Base-by-base conservation (phyloP, 1,284 basidiomycete species). In the Fomes fomentarius region DNA sequence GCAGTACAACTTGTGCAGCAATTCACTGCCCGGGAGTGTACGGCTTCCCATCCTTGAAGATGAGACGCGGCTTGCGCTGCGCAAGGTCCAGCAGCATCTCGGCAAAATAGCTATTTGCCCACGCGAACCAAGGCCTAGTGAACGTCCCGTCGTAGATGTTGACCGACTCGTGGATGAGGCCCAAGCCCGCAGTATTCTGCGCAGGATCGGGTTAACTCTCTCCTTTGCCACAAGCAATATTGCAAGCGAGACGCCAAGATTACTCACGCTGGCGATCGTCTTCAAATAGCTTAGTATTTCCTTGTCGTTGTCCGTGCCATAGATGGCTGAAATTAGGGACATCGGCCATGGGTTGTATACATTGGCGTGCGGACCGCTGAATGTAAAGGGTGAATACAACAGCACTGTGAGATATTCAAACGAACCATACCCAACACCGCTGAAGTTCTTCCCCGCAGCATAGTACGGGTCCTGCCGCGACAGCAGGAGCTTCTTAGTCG, bases 61-160 rank as follows among this genome's bases (percentile, higher is more conserved):
- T 82, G 41, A 91, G 74, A 45, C 77, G 73, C 1, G 89, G 89
- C 67, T 90, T 91, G 49, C 89, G 76, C 61, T 82, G 73, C 33
- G 89, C 89, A 34, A 91, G 74, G 63, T 91, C 89, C 49, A 91
- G 70, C 26, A 91, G 71, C 89, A 91, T 90, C 73, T 89, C 87
- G 34, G 87, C 82, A 63, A 89, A 90, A 67, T 87, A 91, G 66
- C 85, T 87, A 66, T 90, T 90, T 12, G 84, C 88, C 89, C 89
- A 91, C 14, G 89, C 89, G 69, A 91, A 91, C 89, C 89, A 91
- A 14, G 83, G 78, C 15, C 89, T 77, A n/a, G 88, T 90, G 64
- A 86, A 91, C 2, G 69, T 71, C 14, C 67, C 62, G 41, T 84
- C 69, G 68, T 87, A 85, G 53, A 91, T 86, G 19, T 79, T 79